Evolutionary conservation across 192 early-diverging fungal genomes (phyloP), one percentile per base, ranked within the genome.

Genomic region (Coemansia sp.): DNA sequence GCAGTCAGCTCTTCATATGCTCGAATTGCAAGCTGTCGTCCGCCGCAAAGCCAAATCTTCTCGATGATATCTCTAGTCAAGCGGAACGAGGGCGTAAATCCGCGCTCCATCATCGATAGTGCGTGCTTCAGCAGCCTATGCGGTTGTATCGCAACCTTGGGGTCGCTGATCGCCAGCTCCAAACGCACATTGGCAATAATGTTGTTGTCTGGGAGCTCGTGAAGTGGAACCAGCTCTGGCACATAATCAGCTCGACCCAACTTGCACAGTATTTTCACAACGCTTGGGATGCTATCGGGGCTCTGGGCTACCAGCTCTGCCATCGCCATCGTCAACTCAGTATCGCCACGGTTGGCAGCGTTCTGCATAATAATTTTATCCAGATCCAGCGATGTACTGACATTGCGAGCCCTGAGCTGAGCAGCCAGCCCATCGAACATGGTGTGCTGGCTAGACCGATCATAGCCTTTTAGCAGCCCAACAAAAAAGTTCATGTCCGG

Each of bases 391-490:
- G 59, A 37, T 1, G 66, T 50, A 10, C 52, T 17, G 8, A 57
- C 53, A 10, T 61, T 25, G 37, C 55, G 64, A 14, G 57, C 25
- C n/a, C 57, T 23, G 17, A 76, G 44, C n/a, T 64, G 64, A n/a
- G 50, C 50, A 8, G 60, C 59, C 34, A 81, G 17, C 1, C 57
- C 66, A 15, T 75, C 72, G 55, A 81, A 81, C 65, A 81, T 71
- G 37, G 57, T 56, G 59, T 72, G 15, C 57, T 81, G 78, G 14
- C 36, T 19, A 9, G 72, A 67, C 55, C 14, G 34, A 47, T 57
- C 23, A 51, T 81, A 81, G 8, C 78, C 78, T n/a, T 57, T 60
- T 44, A 81, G 23, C 26, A 75, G 22, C 14, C 59, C 36, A 20
- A 68, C 9, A 37, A 81, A 68, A 47, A 81, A 81, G 2, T n/a